These are phyloP conservation scores for Neocucurbitaria cava DNA, from an alignment of 2,329 filamentous ascomycete genomes.

Conservation along the genomic window DNA sequence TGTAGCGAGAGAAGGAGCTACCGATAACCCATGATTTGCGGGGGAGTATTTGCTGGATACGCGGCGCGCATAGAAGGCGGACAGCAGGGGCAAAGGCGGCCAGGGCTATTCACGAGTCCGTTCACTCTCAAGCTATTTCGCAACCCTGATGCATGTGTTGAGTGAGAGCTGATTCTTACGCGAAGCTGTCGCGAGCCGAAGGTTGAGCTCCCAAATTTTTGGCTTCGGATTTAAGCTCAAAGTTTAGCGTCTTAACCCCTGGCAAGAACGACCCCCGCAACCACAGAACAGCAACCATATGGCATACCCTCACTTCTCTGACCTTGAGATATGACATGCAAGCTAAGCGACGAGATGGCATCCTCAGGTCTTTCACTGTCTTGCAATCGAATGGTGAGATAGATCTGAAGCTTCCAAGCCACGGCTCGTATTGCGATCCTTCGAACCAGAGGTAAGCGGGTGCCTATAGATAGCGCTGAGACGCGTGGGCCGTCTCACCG, in stretches of 20 bases:
- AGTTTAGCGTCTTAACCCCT: slow-evolving; percentile 33
- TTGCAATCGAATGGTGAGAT: too few species aligned
- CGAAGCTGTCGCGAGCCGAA: slow-evolving; percentile 9
- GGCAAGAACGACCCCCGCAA: not conserved
- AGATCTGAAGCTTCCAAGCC: too few species aligned
- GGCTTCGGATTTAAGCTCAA: slow-evolving; percentile 37
- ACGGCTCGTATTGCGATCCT: slow-evolving; percentile 5
- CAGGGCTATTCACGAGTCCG: slow-evolving; percentile 21
- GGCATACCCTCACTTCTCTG: not conserved
- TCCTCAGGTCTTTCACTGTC: not conserved
- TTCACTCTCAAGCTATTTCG: not conserved
- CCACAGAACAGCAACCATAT: not conserved
- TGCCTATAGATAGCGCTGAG: slow-evolving; percentile 32
- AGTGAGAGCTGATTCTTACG: slow-evolving; percentile 1
- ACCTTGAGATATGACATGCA: not conserved
- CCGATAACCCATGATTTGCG: slow-evolving; percentile 33
- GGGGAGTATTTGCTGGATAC: slow-evolving; percentile 13
- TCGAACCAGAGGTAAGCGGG: slow-evolving; percentile 20
- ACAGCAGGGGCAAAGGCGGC: slow-evolving; percentile 17
- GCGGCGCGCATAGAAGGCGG: slow-evolving; percentile 31
- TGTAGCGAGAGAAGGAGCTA: slow-evolving; percentile 31
- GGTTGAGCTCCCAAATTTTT: slow-evolving; percentile 32
- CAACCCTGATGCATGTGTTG: not conserved
- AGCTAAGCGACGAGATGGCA: not conserved
- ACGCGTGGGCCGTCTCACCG: slow-evolving; percentile 32